Evolutionary conservation across 495 filamentous ascomycete species (phyloP), one percentile per base, ranked within the genome.

Genomic region (Neurospora sp.): DNA sequence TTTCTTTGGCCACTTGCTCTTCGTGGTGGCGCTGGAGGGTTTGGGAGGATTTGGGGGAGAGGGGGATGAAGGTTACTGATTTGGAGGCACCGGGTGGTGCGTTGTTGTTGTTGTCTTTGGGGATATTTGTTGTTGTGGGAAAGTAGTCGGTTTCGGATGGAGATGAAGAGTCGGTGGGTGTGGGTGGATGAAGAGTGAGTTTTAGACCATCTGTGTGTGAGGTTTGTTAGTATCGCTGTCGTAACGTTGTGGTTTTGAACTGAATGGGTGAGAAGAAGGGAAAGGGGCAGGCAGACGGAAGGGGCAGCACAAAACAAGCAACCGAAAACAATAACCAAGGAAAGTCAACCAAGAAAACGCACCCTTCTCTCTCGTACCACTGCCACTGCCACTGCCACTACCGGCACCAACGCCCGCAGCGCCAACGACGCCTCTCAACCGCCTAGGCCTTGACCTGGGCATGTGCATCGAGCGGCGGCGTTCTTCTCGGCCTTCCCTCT

Each of bases 61-160:
- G 74, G 3, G 83, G 81, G n/a, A 81, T 82, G 79, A 83, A 85
- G 71, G 75, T 79, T 39, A 84, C 85, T 53, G 77, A 81, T 74
- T 81, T 86, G 16, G 75, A 20, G 0, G 73, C 72, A 37, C 35
- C 35, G 35, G 5, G 35, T 0, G 4, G 76, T 75, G 5, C 73
- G 75, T 11, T 68, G n/a, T 76, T 53, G 3, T 31, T 53, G 3
- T 75, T 74, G 10, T 73, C 39, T 12, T 73, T 75, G 11, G 70
- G 66, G 16, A 40, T 39, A 18, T 27, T 16, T 27, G 72, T 12
- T 2, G 35, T 12, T 11, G 70, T 8, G 69, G 48, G 40, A 59
- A 18, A 27, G 40, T 48, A 27, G 16, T 42, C 40, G 53, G 53
- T 16, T 18, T 66, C 53, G 1, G 53, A 66, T 18, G 14, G 5